Evolutionary conservation across 1,139 yeast species (phyloP).

Genomic region (Candida sp.): DNA sequence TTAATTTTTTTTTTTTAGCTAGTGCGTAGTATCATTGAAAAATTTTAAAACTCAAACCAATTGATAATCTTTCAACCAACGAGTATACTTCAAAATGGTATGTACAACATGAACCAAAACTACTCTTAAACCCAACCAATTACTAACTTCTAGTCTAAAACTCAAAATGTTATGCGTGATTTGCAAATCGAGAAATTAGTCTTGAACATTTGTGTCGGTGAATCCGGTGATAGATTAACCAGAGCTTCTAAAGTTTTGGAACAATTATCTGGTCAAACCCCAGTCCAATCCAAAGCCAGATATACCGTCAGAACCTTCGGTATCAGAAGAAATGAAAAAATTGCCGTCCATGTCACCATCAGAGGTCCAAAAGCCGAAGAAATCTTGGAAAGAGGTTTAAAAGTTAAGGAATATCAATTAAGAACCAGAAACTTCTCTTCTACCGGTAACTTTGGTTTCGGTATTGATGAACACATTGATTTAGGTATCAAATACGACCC

Average conservation of each 20-base stretch:
- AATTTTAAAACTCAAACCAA: conserved; percentile 2
- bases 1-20: no score
- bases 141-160: conserved; percentile 25
- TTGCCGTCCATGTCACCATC: conserved; percentile 98
- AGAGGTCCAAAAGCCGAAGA: conserved; percentile 99
- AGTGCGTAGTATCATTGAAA: conserved; percentile 2
- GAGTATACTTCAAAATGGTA: conserved; percentile 19
- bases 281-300: conserved; percentile 99
- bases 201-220: conserved; percentile 99
- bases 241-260: conserved; percentile 99
- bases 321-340: conserved; percentile 99
- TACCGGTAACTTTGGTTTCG: conserved; percentile 99
- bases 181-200: conserved; percentile 99
- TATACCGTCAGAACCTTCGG: conserved; percentile 99
- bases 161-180: conserved; percentile 87
- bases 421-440: conserved; percentile 91
- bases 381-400: conserved; percentile 99
- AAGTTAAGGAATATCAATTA: conserved; percentile 99
- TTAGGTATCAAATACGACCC: conserved; percentile 99
- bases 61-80: background rate
- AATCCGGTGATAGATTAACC: conserved; percentile 99
- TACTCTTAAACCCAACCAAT: no score
- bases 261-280: conserved; percentile 99
- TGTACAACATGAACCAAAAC: no score
- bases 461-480: conserved; percentile 99